Evolutionary conservation across 805 yeast species (phyloP), one percentile per base, ranked within the genome.

Genomic region (Wickerhamomyces subpelliculosus): DNA sequence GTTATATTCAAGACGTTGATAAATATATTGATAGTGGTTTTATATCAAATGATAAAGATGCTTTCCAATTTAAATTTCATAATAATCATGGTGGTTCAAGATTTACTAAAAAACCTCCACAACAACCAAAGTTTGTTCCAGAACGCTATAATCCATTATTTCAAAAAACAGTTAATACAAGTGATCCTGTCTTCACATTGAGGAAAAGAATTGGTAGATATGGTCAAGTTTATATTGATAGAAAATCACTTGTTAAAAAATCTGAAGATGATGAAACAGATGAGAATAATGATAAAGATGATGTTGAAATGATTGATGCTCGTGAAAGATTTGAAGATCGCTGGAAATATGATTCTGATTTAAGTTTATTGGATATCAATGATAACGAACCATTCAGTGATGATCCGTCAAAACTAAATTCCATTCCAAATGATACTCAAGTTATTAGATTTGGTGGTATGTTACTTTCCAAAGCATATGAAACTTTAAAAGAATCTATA

Each of bases 381-480:
- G 63, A 64, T 8, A 53, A 56, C 37, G 68, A 65, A 30, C 83
- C 82, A 26, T 68, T 85, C 39, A 70, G 79, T 42, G 71, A 74
- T 42, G 96, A 87, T 58, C 96, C 97, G 0, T 79, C 95, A 0
- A 72, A 74, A 39, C 68, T 89, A 50, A 89, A 89, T 54, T 82
- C 83, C 45, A 86, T 89, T 30, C 75, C 87, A 12, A 81, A 81
- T 38, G 90, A 80, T 36, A 88, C 96, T 2, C 97, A 89, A 60
- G 80, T 84, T 1, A 84, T 90, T 23, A 68, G 97, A 42, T 89
- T 89, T 61, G 96, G 96, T 8, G 77, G 95, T 7, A 88, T 88
- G 96, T 62, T 90, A 24, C 67, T 88, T 30, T 77, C 93, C 4
- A 90, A 89, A 58, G 80, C 96, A 0, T 84, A 84, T 54, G 96